Evolutionary conservation across 2,329 filamentous ascomycete species (phyloP), one percentile per base, ranked within the genome.

Genomic region (Epichloe hybrida): DNA sequence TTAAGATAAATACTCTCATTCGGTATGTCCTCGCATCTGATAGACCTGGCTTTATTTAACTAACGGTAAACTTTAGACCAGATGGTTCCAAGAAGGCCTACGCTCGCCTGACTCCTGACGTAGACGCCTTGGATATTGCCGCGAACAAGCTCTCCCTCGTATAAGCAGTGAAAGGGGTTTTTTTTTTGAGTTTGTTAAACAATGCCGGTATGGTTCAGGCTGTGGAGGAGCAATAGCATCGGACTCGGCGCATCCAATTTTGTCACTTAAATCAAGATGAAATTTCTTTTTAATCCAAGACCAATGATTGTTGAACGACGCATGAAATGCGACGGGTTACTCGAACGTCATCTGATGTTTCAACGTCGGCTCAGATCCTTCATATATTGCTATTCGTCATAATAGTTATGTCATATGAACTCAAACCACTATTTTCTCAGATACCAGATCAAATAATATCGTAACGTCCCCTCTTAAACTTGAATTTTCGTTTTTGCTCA

Each of bases 1-100:
- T 97, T 76, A 97, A 97, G 86, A 89, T 98, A 80, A 98, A 98
- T 84, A 98, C 93, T 63, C 82, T 98, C 63, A 90, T 98, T 79
- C 86, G 90, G 86, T 91, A 82, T 53, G 79, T 67, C 38, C 4
- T 13, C 5, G 17, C 55, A 20, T 17, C 9, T 40, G 3, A 31
- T 31, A 4, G 9, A 39, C 9, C 12, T 40, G 11, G 8, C 21
- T 15, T 15, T n/a, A 4, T 13, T n/a, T 23, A 5, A 34, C 46
- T 49, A 23, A 49, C 38, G 9, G 3, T 1, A 8, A 31, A 9
- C 15, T 12, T n/a, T 39, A 53, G 89, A 72, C 93, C 93, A 59
- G 90, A 98, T 69, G 93, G 93, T 67, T 81, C 84, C 68, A 98
- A 98, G 88, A 98, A 98, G 87, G 93, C 93, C 57, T 98, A 93